A percentile compares a stretch with the other conserved stretches of the same genome.
Evolutionary conservation across 768 basidiomycete species (phyloP).

Genomic region (Russula sp.): DNA sequence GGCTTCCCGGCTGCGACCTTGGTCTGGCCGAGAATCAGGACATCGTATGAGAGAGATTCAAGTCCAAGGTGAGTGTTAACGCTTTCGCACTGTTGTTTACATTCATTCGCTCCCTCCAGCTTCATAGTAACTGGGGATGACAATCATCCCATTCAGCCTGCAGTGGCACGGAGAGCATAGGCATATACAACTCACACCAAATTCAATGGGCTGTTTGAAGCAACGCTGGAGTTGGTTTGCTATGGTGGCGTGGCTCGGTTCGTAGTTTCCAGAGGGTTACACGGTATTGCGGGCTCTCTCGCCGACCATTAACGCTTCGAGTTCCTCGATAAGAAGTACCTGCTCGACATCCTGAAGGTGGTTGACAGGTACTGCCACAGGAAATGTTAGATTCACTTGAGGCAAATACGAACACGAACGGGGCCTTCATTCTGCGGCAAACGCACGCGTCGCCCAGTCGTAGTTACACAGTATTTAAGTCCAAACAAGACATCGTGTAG

Average conservation of each 20-base stretch:
- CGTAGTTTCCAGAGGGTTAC: not conserved
- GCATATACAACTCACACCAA: constrained; percentile 7
- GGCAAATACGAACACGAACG: too few relatives aligned
- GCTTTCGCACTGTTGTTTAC: not conserved
- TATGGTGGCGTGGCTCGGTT: constrained; percentile 6
- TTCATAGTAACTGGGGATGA: not conserved
- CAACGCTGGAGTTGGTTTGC: constrained; percentile 10
- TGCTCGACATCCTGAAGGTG: too few relatives aligned
- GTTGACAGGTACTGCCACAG: not conserved
- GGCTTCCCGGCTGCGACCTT: constrained; percentile 16
- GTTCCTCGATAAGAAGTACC: not conserved
- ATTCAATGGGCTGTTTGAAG: constrained; percentile 12
- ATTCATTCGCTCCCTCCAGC: constrained; percentile 1
- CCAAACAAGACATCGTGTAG: too few relatives aligned
- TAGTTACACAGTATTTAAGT: too few relatives aligned
- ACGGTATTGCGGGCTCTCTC: constrained; percentile 11
- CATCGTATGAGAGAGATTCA: constrained; percentile 2
- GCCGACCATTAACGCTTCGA: constrained; percentile 5
- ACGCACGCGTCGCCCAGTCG: too few relatives aligned
- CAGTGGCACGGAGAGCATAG: not conserved
- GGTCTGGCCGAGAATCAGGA: constrained; percentile 5
- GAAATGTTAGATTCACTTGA: not conserved
- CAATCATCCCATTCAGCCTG: not conserved
- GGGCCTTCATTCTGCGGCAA: too few relatives aligned
- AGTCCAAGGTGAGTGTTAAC: not conserved